These are phyloP conservation scores for Clonostachys rosea DNA, from an alignment of 2,329 filamentous ascomycete species.

Conservation along the genomic window DNA sequence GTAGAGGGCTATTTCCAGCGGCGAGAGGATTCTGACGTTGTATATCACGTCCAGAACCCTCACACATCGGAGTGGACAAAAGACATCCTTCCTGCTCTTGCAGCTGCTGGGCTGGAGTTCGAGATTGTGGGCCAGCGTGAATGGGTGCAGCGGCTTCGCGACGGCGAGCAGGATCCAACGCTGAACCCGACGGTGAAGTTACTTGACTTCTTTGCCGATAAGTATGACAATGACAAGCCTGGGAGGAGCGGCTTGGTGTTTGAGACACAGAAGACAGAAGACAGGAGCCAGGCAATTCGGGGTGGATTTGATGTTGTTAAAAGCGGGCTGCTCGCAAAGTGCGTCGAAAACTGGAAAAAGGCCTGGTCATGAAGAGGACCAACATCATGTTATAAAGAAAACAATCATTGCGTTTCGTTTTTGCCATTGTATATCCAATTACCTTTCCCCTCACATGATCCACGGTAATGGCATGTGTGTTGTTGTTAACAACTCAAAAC, in stretches of 20 bases:
- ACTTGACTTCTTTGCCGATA: constrained; percentile 42
- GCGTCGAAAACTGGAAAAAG: constrained; percentile 5
- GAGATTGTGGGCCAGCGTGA: constrained; percentile 32
- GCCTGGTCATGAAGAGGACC: background rate
- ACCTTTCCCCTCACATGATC: too few relatives aligned
- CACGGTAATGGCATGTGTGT: too few relatives aligned
- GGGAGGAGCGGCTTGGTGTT: constrained; percentile 29
- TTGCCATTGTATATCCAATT: too few relatives aligned
- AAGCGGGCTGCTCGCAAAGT: constrained; percentile 27
- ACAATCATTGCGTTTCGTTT: too few relatives aligned
- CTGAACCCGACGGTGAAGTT: constrained; percentile 46
- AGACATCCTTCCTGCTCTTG: constrained; percentile 46
- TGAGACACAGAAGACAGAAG: constrained; percentile 23
- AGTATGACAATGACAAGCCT: constrained; percentile 40
- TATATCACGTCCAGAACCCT: constrained; percentile 51
- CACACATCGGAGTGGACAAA: constrained; percentile 41
- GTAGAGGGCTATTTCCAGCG: constrained; percentile 5
- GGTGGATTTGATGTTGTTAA: constrained; percentile 26
- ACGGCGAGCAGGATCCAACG: constrained; percentile 39
- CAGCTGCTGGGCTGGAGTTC: constrained; percentile 36
- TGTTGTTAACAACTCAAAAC: too few relatives aligned
- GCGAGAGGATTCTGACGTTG: constrained; percentile 12
- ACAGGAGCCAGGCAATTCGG: constrained; percentile 21
- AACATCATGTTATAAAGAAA: too few relatives aligned
- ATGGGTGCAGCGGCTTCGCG: constrained; percentile 37